Evolutionary conservation across 306 rosid species (phyloP), one percentile per base, ranked within the genome.

Genomic region (Casuarina equisetifolia): DNA sequence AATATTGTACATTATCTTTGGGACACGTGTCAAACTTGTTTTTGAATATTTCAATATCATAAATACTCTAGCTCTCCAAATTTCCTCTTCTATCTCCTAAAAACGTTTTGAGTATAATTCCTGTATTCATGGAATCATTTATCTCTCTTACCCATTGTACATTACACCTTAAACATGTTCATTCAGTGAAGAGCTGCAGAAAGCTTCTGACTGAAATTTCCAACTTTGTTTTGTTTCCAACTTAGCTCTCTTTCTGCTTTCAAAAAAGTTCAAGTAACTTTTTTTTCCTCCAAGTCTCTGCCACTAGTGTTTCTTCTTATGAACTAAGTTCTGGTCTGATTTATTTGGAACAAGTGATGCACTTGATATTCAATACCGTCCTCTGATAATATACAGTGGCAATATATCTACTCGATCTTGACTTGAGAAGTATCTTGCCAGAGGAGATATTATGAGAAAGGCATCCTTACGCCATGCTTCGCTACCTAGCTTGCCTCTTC

Each of bases 371-470:
- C 32, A 25, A 25, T 25, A 25, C 32, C 32, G 48, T 68, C 8
- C 15, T 78, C 19, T 67, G 32, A 80, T 75, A 75, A 32, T 62
- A 64, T 83, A 55, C 89, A 92, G 98, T 52, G 97, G 88, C 49
- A 96, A 94, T 87, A 16, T 1, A 9, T 70, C 19, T 39, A 90
- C 95, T 15, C 70, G 45, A 48, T 88, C 91, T 70, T 86, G 98
- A 69, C 75, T 94, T 64, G 73, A 85, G 77, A 85, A 86, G 61
- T 94, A 90, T 84, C 88, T 92, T 71, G 73, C 52, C 15, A 86
- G 93, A 50, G 96, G 83, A 74, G 88, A 89, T 63, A 63, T 89
- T 35, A 92, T 94, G 97, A 82, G 95, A 77, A 88, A 84, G 78
- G 97, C 86, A 83, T 74, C 96, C 7, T 70, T 90, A 79, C 82